These are phyloP conservation scores for Lasiosphaeriaceae sp. DNA, from an alignment of 495 filamentous ascomycete species.

Conservation along the genomic window DNA sequence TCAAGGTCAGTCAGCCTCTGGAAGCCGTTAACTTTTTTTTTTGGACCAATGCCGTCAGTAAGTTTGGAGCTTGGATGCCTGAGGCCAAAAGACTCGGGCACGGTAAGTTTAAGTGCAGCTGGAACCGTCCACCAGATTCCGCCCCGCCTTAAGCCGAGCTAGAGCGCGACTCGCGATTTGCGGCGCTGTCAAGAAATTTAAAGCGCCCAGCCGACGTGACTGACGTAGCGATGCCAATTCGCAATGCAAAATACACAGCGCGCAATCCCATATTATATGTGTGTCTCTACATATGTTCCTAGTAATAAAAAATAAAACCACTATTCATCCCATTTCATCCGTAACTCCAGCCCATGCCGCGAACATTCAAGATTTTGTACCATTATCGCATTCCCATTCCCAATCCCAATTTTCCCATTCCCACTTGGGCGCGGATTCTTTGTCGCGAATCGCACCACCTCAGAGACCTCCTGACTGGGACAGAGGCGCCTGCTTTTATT, in stretches of 20 bases:
- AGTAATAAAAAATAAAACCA: no score
- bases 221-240: background rate
- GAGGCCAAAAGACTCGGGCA: conserved; percentile 10
- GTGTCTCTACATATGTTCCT: no score
- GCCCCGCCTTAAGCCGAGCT: conserved; percentile 5
- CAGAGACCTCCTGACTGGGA: background rate
- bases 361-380: no score
- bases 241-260: no score
- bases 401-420: no score
- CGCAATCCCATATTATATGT: no score
- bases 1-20: background rate
- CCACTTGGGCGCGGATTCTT: background rate
- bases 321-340: no score
- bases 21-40: conserved; percentile 20
- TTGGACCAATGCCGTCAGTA: conserved; percentile 4
- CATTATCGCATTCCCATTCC: no score
- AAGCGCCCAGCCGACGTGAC: background rate
- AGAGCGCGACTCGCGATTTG: conserved; percentile 21
- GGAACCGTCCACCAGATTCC: conserved; percentile 5
- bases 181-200: background rate
- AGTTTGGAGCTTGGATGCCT: conserved; percentile 12
- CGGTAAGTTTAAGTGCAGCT: background rate
- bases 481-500: background rate
- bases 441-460: background rate
- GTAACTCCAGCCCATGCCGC: no score